Conservation (phyloP, 148 eudicot species). For the Camellia sinensis region DNA sequence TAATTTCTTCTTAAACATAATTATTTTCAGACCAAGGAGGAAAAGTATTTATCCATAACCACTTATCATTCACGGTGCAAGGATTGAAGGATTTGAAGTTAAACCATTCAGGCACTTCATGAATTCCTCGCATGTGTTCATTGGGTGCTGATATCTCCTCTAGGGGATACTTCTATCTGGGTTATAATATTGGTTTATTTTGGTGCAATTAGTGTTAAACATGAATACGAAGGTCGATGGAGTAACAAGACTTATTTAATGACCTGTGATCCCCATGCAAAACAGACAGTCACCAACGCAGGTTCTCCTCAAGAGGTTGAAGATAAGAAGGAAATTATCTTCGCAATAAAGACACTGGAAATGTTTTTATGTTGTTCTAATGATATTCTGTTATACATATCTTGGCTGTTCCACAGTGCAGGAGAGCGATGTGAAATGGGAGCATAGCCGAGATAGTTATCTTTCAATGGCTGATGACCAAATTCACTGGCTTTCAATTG, state of each 20-base stretch:
- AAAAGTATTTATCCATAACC: constrained; percentile 34
- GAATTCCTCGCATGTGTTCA: not conserved
- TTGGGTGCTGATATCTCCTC: not conserved
- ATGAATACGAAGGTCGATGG: constrained; percentile 37
- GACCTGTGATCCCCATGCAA: constrained; percentile 43
- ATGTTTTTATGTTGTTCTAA: not conserved
- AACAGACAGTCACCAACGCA: constrained; percentile 26
- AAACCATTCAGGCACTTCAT: constrained; percentile 27
- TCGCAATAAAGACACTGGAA: constrained; percentile 10
- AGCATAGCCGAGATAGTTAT: constrained; percentile 39
- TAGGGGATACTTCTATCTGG: not conserved
- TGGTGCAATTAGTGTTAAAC: constrained; percentile 24
- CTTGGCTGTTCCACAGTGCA: constrained; percentile 7
- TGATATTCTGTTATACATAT: not conserved
- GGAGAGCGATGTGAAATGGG: constrained; percentile 41
- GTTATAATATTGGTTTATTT: not conserved
- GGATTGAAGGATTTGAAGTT: constrained; percentile 41
- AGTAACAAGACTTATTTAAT: constrained; percentile 24
- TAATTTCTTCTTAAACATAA: not conserved
- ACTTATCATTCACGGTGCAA: constrained; percentile 27
- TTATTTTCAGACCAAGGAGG: constrained; percentile 28
- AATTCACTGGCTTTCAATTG: constrained; percentile 36
- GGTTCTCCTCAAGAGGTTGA: constrained; percentile 40
- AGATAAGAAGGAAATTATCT: constrained; percentile 38
- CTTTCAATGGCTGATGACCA: constrained; percentile 45